Conservation (phyloP, 2,329 filamentous ascomycete genomes). For the Claviceps humidiphila region DNA sequence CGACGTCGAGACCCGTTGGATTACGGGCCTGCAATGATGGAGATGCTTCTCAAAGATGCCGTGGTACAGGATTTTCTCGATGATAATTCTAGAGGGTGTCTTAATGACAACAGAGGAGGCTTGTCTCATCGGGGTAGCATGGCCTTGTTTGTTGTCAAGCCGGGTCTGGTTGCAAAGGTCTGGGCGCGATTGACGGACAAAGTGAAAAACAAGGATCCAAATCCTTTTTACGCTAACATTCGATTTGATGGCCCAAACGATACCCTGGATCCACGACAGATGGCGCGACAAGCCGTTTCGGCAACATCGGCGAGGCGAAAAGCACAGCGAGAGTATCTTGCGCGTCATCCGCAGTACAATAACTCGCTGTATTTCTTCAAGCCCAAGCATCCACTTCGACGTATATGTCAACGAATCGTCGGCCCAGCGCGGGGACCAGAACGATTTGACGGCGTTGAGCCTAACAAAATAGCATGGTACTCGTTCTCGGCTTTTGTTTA, state of each 20-base stretch:
- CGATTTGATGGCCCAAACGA: conserved; percentile 61
- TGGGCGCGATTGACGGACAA: conserved; percentile 47
- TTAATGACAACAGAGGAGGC: conserved; percentile 18
- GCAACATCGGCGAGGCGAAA: conserved; percentile 72
- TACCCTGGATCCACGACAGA: conserved; percentile 67
- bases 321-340: conserved; percentile 82
- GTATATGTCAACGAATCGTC: conserved; percentile 76
- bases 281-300: conserved; percentile 82
- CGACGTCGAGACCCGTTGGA: conserved; percentile 70
- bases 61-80: conserved; percentile 92
- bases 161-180: conserved; percentile 44
- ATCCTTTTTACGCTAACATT: conserved; percentile 80
- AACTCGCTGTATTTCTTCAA: conserved; percentile 79
- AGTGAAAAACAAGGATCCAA: conserved; percentile 60
- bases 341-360: conserved; percentile 81
- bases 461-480: conserved; percentile 85
- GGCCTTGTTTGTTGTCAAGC: conserved; percentile 29
- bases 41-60: conserved; percentile 93
- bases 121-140: conserved; percentile 19
- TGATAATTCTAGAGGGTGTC: conserved; percentile 39
- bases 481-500: conserved; percentile 89
- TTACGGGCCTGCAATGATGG: conserved; percentile 80
- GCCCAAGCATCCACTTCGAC: conserved; percentile 64
- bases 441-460: conserved; percentile 78
- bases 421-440: conserved; percentile 79